Base-by-base conservation (phyloP, 805 yeast species). In the Myxozyma udenii region DNA sequence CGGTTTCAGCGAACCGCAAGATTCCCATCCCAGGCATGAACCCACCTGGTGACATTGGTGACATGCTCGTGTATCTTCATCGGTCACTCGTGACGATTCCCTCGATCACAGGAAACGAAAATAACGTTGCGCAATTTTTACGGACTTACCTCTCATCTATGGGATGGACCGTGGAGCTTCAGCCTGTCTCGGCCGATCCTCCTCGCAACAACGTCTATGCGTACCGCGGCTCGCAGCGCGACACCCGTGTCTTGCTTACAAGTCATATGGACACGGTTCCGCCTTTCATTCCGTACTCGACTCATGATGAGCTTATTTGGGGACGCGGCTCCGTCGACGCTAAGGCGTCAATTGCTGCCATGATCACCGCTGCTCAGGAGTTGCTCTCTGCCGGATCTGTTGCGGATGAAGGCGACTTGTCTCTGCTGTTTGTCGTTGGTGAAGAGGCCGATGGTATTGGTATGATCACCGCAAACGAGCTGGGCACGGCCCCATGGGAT, bases 221-320 rank as follows among this genome's bases (percentile, higher is more conserved):
- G 3, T 83, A 80, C 61, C 54, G 66, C 5, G 81, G 82, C 1
- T 50, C 59, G 1, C 62, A 62, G 18, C 71, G 80, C 51, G 64
- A 77, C 57, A 74, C 82, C 12, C 71, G 66, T 45, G 76, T 80
- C 2, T 61, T 81, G 36, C 60, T 83, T 21, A 80, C 86, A 1
- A 78, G 85, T 11, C 89, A 83, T 61, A 77, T 83, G 33, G 89
- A 83, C 61, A 83, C 88, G 0, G 89, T 83, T 9, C 88, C 88
- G 11, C 87, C 87, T 0, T 82, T 61, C 60, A 64, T 82, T 46
- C 76, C 76, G 1, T 83, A 83, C 64, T 60, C 61, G 1, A 65
- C 74, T 11, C 61, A 64, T 24, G 82, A 78, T 2, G 71, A 75
- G 41, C 65, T 66, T 24, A 79, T 84, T 16, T 76, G 73, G 62